phyloP scores from a whole-genome alignment of 805 yeast genomes.

The Wickerhamiella australiensis region DNA sequence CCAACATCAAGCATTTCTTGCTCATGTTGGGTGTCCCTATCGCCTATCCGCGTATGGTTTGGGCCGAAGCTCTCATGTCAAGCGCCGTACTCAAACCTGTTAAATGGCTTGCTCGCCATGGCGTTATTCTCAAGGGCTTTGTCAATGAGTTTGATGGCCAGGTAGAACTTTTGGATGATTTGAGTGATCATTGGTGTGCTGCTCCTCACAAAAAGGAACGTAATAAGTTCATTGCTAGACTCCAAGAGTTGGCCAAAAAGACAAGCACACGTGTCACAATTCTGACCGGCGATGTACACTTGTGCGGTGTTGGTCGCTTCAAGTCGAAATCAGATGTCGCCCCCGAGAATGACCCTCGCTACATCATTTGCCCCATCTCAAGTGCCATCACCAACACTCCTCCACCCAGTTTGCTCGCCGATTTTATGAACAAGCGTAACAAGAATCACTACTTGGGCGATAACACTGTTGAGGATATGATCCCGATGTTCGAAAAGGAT shows the following conservation, averaged over 20 bases:
- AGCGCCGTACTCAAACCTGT: constrained; percentile 46
- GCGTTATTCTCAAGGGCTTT: constrained; percentile 50
- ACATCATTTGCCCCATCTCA: constrained; percentile 71
- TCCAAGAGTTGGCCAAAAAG: constrained; percentile 54
- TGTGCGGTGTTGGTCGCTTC: constrained; percentile 73
- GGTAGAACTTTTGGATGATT: constrained; percentile 80
- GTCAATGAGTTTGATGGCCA: constrained; percentile 89
- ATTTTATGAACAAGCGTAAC: constrained; percentile 54
- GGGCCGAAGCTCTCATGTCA: constrained; percentile 69
- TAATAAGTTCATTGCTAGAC: constrained; percentile 47
- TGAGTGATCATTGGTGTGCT: constrained; percentile 96
- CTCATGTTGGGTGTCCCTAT: constrained; percentile 90
- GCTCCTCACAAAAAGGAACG: constrained; percentile 76
- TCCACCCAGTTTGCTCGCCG: constrained; percentile 81
- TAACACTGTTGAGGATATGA: constrained; percentile 64
- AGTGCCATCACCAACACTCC: constrained; percentile 90
- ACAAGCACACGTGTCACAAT: constrained; percentile 67
- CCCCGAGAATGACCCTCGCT: constrained; percentile 61
- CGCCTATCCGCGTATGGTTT: constrained; percentile 84
- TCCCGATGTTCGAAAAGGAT: constrained; percentile 55
- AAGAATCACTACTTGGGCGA: constrained; percentile 54
- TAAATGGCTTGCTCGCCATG: constrained; percentile 35
- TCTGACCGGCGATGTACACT: constrained; percentile 86
- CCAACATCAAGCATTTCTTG: constrained; percentile 58
- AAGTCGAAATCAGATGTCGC: constrained; percentile 40